Evolutionary conservation across 257 asterid genomes (phyloP).

Genomic region (Thymus mandschuricus): DNA sequence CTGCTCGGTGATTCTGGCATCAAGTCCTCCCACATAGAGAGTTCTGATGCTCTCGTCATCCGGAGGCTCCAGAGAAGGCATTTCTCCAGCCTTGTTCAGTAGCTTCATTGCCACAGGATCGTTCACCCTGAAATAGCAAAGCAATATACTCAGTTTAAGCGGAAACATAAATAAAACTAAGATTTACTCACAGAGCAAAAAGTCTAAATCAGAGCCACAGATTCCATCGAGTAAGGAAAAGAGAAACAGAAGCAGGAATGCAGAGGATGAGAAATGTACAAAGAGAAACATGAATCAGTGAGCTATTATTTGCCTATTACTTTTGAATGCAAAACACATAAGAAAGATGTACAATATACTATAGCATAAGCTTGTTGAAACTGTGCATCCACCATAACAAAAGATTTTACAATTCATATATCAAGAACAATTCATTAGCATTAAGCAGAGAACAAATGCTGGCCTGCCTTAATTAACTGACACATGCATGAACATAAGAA

Average conservation of each 20-base stretch:
- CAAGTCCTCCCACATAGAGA: constrained; percentile 93
- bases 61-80: constrained; percentile 98
- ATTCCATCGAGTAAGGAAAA: neutral
- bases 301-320: too few relatives aligned
- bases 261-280: neutral
- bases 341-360: neutral
- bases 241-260: neutral
- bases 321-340: neutral
- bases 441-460: constrained; percentile 8
- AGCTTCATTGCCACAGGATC: constrained; percentile 97
- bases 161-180: neutral
- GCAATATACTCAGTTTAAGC: neutral
- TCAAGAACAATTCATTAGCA: neutral
- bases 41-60: constrained; percentile 94
- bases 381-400: neutral
- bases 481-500: neutral
- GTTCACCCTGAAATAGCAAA: constrained; percentile 57
- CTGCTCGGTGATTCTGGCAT: constrained; percentile 82
- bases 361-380: neutral
- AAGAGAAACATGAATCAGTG: neutral
- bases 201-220: neutral
- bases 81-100: constrained; percentile 93
- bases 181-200: neutral
- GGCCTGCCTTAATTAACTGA: constrained; percentile 11
- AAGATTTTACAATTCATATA: neutral